Evolutionary conservation across 2,329 filamentous ascomycete species (phyloP), one percentile per base, ranked within the genome.

Genomic region (Microcyclosporella mali): DNA sequence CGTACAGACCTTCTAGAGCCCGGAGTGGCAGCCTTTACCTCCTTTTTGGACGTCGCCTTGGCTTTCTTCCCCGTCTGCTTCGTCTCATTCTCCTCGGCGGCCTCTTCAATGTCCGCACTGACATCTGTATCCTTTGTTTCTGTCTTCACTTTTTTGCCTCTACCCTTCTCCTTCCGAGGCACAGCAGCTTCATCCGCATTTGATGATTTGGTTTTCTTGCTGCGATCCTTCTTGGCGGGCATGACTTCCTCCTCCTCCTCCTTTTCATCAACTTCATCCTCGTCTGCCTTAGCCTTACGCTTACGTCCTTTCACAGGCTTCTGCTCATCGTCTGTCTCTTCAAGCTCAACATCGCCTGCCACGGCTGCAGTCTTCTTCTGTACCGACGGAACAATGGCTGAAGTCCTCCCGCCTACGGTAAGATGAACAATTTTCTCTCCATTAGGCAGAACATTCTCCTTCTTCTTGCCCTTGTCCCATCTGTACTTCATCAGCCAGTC

Each of bases 331-430:
- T 50, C 43, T 18, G 46, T 36, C 12, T 29, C 27, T 18, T 46
- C 28, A 19, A 34, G 29, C 2, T 51, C 53, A 9, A 63, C 55
- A 46, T 78, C 77, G 4, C 72, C 76, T 14, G 75, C 71, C 12
- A 79, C 75, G 25, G 72, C 68, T 1, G 73, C 78, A 2, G 77
- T 81, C 71, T 94, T 95, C 71, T 88, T 94, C 69, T 97, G 92
- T 19, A 92, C 69, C 10, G 74, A 79, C 0, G 88, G 88, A 0
- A 94, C 88, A 40, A 90, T 84, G 36, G 89, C 94, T 58, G 87
- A 95, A 3, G 92, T 97, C 34, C 92, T 74, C 2, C 90, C 89
- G 0, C 90, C 90, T 0, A 97, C 90, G 0, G 84, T 95, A 37
- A 97, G 67, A 59, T 90, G 92, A 0, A 81, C 80, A 34, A 97